Conservation (phyloP, 257 asterid genomes). For the Solanum chmielewskii region DNA sequence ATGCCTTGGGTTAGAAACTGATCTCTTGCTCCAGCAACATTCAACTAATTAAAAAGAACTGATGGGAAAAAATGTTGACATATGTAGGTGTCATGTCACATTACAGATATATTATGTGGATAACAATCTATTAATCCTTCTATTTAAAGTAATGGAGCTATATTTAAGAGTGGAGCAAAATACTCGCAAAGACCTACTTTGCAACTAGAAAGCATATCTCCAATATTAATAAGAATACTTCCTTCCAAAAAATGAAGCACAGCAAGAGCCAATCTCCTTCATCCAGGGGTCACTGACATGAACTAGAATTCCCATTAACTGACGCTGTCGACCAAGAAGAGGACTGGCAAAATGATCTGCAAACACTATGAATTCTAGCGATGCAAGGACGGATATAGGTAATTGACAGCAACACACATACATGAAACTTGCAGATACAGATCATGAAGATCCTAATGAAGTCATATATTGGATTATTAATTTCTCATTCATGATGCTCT, state of each 20-base stretch:
- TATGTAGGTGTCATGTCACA: background rate
- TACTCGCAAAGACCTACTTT: background rate
- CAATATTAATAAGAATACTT: background rate
- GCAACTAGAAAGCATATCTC: background rate
- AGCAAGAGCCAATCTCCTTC: background rate
- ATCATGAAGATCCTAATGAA: background rate
- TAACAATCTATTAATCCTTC: background rate
- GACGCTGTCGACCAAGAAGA: background rate
- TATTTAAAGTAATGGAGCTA: background rate
- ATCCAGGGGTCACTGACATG: background rate
- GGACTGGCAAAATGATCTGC: background rate
- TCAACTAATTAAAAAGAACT: background rate
- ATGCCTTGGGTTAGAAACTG: background rate
- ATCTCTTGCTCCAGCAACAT: background rate
- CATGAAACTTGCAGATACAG: background rate
- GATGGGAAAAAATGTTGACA: background rate
- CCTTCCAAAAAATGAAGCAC: slow-evolving; percentile 1
- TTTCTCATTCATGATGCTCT: background rate
- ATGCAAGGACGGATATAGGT: background rate
- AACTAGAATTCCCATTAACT: background rate
- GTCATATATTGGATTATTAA: background rate
- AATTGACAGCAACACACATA: background rate
- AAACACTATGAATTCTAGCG: background rate
- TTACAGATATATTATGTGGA: background rate
- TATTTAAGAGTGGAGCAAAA: background rate